A percentile compares a stretch with the other conserved stretches of the same genome.
phyloP scores from a whole-genome alignment of 2,329 filamentous ascomycete species.

The Ceratocystis papillata region DNA sequence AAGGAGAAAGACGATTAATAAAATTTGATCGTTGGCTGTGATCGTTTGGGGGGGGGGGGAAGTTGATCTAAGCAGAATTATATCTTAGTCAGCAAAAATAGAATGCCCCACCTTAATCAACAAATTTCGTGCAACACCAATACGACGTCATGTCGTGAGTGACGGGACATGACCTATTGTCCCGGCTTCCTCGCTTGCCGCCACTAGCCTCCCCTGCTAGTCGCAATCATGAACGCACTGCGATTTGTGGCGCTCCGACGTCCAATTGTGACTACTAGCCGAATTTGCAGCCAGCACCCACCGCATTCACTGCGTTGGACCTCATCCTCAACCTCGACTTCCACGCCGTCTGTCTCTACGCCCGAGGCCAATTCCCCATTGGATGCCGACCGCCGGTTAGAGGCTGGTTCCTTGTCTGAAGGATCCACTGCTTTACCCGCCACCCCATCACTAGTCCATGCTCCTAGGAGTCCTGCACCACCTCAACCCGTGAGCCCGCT shows the following conservation, averaged over 20 bases:
- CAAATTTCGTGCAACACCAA: constrained; percentile 5
- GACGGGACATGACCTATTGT: not conserved
- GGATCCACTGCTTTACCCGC: not conserved
- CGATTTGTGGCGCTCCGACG: not conserved
- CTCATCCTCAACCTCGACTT: not conserved
- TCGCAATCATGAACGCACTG: not conserved
- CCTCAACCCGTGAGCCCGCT: constrained; percentile 48
- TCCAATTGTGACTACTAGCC: not conserved
- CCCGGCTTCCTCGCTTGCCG: not conserved
- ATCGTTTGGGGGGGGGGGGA: no score
- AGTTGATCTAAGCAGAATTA: not conserved
- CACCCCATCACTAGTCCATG: constrained; percentile 6
- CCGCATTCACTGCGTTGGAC: not conserved
- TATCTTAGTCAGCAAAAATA: not conserved
- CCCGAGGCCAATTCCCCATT: not conserved
- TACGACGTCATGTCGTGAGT: not conserved
- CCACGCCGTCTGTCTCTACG: not conserved
- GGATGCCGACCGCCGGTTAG: not conserved
- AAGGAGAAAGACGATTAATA: no score
- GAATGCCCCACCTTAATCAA: not conserved
- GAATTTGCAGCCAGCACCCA: not conserved
- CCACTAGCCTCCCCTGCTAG: no score
- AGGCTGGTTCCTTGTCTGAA: no score
- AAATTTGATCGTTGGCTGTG: no score
- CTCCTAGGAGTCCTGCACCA: constrained; percentile 6